Percentiles rank a stretch among this genome's conserved stretches.
These are phyloP conservation scores for Huiozyma naganishii DNA, from an alignment of 805 yeast genomes.

Conservation along the genomic window DNA sequence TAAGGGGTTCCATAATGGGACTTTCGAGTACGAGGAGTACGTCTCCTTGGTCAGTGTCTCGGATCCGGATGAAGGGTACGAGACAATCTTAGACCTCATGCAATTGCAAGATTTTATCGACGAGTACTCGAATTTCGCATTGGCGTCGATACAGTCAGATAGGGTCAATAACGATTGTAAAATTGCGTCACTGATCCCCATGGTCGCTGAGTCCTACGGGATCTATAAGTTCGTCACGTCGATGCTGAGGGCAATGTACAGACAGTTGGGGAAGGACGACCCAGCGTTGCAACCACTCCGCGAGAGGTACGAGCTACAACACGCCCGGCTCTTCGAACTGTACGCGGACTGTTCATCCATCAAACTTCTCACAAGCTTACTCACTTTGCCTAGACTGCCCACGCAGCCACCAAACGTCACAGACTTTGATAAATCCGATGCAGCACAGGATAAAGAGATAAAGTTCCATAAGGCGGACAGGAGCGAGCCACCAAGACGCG, in stretches of 20 bases:
- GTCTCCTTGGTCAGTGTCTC: conserved; percentile 76
- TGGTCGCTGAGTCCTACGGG: conserved; percentile 86
- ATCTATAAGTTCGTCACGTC: conserved; percentile 81
- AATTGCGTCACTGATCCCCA: conserved; percentile 77
- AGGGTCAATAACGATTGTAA: conserved; percentile 52
- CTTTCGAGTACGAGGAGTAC: conserved; percentile 92
- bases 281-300: conserved; percentile 70
- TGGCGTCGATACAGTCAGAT: conserved; percentile 56
- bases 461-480: conserved; percentile 6
- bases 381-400: conserved; percentile 36
- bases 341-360: conserved; percentile 85
- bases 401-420: conserved; percentile 28
- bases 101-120: conserved; percentile 75
- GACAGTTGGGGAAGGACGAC: conserved; percentile 48
- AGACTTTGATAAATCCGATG: conserved; percentile 15
- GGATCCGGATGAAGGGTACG: conserved; percentile 94
- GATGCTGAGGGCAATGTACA: conserved; percentile 82
- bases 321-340: conserved; percentile 59
- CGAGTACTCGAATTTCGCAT: conserved; percentile 63
- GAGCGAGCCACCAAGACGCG: not conserved
- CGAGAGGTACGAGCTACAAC: conserved; percentile 62
- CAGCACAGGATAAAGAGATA: conserved; percentile 6
- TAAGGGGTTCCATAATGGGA: conserved; percentile 77
- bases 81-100: conserved; percentile 77
- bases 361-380: conserved; percentile 67